Evolutionary conservation across 805 yeast species (phyloP).

Genomic region (Metschnikowia gruessii): DNA sequence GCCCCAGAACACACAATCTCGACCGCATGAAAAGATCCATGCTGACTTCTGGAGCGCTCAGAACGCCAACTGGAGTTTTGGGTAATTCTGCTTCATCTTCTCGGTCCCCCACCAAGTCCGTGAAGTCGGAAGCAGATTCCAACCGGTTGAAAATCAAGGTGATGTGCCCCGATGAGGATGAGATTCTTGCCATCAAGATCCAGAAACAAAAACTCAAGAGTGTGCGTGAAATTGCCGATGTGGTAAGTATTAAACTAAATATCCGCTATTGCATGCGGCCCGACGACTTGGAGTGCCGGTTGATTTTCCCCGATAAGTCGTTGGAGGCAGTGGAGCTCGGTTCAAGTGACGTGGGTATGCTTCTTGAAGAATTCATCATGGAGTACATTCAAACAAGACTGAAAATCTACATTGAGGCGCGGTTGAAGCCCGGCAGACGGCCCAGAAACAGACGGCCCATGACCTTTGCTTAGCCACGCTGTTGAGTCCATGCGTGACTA

Average conservation of each 20-base stretch:
- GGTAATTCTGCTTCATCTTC: neutral
- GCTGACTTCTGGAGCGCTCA: conserved; percentile 1
- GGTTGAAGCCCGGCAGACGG: conserved; percentile 1
- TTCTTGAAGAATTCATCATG: conserved; percentile 17
- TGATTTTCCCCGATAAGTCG: conserved; percentile 15
- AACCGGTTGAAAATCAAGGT: conserved; percentile 6
- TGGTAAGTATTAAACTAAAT: conserved; percentile 13
- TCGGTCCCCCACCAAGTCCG: neutral
- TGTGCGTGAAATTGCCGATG: conserved; percentile 17
- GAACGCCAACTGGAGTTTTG: neutral
- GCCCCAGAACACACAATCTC: neutral
- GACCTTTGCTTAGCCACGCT: neutral
- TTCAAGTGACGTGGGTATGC: conserved; percentile 4
- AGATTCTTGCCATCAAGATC: conserved; percentile 19
- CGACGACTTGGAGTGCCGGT: conserved; percentile 6
- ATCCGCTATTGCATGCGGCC: conserved; percentile 11
- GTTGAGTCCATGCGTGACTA: neutral
- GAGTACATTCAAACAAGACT: conserved; percentile 25
- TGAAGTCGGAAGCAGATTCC: neutral
- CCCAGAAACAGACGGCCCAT: neutral
- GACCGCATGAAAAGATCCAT: neutral
- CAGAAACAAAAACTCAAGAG: conserved; percentile 14
- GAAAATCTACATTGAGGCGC: conserved; percentile 24
- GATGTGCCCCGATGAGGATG: conserved; percentile 13
- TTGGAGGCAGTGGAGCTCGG: conserved; percentile 13